Base-by-base conservation (phyloP, 2,329 filamentous ascomycete species). In the Tolypocladium endophyticum region DNA sequence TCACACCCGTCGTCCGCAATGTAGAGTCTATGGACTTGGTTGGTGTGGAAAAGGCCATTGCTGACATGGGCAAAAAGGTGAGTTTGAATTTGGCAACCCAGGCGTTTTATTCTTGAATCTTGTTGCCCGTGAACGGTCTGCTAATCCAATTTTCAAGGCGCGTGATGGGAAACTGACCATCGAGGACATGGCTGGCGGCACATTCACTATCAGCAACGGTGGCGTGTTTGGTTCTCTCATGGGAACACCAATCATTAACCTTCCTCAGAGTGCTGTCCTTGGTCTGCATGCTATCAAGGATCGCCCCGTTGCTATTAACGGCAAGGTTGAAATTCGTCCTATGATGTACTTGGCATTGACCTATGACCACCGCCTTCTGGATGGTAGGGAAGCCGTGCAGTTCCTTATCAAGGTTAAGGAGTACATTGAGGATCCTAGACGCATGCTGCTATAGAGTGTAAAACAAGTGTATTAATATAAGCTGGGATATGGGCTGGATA, bases 311-410 rank as follows among this genome's bases (percentile, higher is more conserved):
- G 93, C 84, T 33, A 81, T 97, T 63, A 92, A 97, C 70, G 94
- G 94, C 70, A 95, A 97, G 80, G 81, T 97, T 60, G 92, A 97
- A 75, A 90, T 96, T 67, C 85, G 94, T 66, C 94, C 94, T n/a
- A 97, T 99, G 92, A 99, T 99, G 94, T 97, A 96, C 76, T 84
- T 99, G 64, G 94, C 94, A 50, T 82, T 99, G 61, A 99, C 94
- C 18, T 99, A 99, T 72, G 94, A 99, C 74, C 94, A 99, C 78
- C 89, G 94, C 72, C 85, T 99, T 56, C 81, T 99, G 30, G 94
- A 97, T 74, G 94, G 94, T 57, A 86, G 93, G 72, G 93, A 97
- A 79, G 94, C 93, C 55, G 92, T 96, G 47, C 94, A 93, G 63
- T 97, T 97, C 82, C 81, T 97, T 67, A 88, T 97, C 62, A 96